These are phyloP conservation scores for Zymoseptoria tritici DNA, from an alignment of 2,329 filamentous ascomycete species.

Conservation along the genomic window DNA sequence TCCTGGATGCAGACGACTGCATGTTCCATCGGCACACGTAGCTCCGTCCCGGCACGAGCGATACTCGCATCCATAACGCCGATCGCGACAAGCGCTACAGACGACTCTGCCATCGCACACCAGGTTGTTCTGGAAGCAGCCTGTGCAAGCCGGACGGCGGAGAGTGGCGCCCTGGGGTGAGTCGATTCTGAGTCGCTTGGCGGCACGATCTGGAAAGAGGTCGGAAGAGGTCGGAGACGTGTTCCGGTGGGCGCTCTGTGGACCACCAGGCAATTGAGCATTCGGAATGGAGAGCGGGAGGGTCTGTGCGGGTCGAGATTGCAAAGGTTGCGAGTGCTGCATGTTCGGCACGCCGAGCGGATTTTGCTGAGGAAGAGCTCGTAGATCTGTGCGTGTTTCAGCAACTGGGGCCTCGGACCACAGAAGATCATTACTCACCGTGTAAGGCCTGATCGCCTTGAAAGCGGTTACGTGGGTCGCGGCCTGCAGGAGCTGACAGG, in stretches of 20 bases:
- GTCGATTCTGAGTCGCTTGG: background rate
- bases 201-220: background rate
- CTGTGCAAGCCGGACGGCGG: slow-evolving; percentile 2
- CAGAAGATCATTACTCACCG: background rate
- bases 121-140: slow-evolving; percentile 2
- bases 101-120: slow-evolving; percentile 1
- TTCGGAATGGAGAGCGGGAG: background rate
- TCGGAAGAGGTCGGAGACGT: background rate
- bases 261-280: background rate
- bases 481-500: background rate
- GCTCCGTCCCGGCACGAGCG: slow-evolving; percentile 3
- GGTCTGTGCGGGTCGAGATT: background rate
- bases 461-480: background rate
- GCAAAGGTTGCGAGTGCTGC: background rate
- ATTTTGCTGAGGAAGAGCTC: background rate
- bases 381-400: background rate
- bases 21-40: background rate
- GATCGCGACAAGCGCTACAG: slow-evolving; percentile 1
- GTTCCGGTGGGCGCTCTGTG: background rate
- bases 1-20: slow-evolving; percentile 3
- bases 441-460: background rate
- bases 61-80: slow-evolving; percentile 6
- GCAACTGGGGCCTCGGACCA: background rate
- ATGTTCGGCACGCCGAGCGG: background rate
- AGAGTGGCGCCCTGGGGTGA: background rate